Conservation (phyloP, 169 alveolate genomes). For the Theileria parva region DNA sequence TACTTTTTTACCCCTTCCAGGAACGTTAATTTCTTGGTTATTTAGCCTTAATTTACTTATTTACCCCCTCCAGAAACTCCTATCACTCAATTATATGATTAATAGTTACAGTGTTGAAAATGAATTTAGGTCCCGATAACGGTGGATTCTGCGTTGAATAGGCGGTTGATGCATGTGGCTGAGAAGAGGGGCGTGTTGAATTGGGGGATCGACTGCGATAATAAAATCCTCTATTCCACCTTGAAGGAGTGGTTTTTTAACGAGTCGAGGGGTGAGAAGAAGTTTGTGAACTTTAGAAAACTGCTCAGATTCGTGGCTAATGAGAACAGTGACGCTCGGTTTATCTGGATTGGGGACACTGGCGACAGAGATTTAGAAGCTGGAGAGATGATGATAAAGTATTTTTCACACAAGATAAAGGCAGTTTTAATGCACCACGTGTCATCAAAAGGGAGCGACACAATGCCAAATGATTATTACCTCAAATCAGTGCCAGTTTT, state of each 20-base stretch:
- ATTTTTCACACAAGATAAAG: conserved; percentile 74
- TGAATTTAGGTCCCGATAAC: conserved; percentile 75
- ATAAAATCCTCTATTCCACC: conserved; percentile 79
- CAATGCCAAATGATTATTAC: conserved; percentile 79
- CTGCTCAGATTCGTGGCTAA: conserved; percentile 71
- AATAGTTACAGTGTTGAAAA: neutral
- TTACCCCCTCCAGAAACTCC: no score
- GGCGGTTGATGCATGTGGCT: conserved; percentile 77
- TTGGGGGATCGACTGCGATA: conserved; percentile 84
- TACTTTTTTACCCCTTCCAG: no score
- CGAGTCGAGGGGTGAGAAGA: conserved; percentile 80
- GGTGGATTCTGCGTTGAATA: conserved; percentile 75
- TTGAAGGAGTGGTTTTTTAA: conserved; percentile 83
- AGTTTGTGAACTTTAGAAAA: conserved; percentile 78
- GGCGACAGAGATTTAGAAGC: conserved; percentile 85
- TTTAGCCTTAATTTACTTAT: no score
- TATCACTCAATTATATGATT: no score
- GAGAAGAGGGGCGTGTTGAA: conserved; percentile 75
- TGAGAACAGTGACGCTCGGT: conserved; percentile 72
- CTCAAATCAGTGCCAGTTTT: conserved; percentile 82
- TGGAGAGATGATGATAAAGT: conserved; percentile 82
- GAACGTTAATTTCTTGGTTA: no score
- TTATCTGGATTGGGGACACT: conserved; percentile 85
- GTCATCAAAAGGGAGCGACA: conserved; percentile 44
- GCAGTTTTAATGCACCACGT: conserved; percentile 83